Evolutionary conservation across 1,139 yeast species (phyloP), one percentile per base, ranked within the genome.

Genomic region (Diutina catenulata): DNA sequence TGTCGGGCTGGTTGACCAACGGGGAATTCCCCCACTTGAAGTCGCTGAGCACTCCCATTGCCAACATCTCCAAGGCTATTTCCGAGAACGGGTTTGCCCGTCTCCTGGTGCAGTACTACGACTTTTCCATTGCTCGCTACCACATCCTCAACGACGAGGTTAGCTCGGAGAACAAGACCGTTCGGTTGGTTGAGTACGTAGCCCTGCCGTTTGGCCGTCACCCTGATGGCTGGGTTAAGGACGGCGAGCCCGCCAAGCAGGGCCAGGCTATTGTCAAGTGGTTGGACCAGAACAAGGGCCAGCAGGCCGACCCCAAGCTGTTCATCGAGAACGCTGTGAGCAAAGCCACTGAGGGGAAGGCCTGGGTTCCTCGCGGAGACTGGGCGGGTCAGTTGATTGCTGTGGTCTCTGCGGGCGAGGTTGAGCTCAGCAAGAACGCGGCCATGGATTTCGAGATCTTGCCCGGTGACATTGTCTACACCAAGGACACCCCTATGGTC

Each of bases 121-220:
- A 29, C 14, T 29, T 29, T 11, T 29, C 33, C 23, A 29, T 29
- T n/a, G 33, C 33, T 29, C 19, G 33, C 7, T 29, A 19, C 14
- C 22, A 29, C 8, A 10, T 19, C 23, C 5, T 7, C 3, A 23
- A 29, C 9, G n/a, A 11, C n/a, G 23, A n/a, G 2, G n/a, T n/a
- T n/a, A n/a, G n/a, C n/a, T n/a, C n/a, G n/a, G n/a, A n/a, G n/a
- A n/a, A n/a, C n/a, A n/a, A n/a, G n/a, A 15, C 18, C 11, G 13
- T 19, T 15, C 18, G 9, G 14, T 18, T 29, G 23, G 19, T 29
- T 14, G 33, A 29, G n/a, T 29, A 29, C 23, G 33, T 29, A 3
- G 18, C 33, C 8, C 19, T 24, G 4, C 33, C 33, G 5, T 29
- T 29, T 11, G 23, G 23, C 4, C n/a, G n/a, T n/a, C n/a, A n/a